phyloP scores from a whole-genome alignment of 441 rosid genomes.

The Erodium texanum region DNA sequence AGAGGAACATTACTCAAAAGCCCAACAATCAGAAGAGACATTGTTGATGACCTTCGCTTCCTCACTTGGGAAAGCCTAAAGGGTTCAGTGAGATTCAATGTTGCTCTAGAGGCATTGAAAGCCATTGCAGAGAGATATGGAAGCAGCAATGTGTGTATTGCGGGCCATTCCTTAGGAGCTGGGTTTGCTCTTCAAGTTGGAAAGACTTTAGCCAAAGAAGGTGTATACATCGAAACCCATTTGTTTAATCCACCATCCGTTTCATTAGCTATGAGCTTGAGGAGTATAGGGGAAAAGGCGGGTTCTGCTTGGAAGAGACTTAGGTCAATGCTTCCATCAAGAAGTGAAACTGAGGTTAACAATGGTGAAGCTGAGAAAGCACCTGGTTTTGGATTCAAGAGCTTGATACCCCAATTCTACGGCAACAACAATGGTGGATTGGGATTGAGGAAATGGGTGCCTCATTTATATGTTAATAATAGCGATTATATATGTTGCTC shows the following conservation, averaged over 20 bases:
- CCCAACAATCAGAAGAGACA: slow-evolving; percentile 66
- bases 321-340: slow-evolving; percentile 63
- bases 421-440: background rate
- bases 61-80: slow-evolving; percentile 90
- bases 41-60: slow-evolving; percentile 87
- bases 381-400: slow-evolving; percentile 39
- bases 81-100: slow-evolving; percentile 77
- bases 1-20: slow-evolving; percentile 80
- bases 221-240: slow-evolving; percentile 68
- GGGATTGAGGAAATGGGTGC: slow-evolving; percentile 49
- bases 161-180: slow-evolving; percentile 94
- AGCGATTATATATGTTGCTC: slow-evolving; percentile 86
- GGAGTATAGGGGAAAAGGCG: slow-evolving; percentile 72
- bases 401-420: slow-evolving; percentile 36
- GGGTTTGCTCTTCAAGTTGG: slow-evolving; percentile 90
- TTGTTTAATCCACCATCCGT: slow-evolving; percentile 82
- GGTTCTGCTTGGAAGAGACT: slow-evolving; percentile 63
- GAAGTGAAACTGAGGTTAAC: slow-evolving; percentile 20
- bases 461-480: slow-evolving; percentile 80
- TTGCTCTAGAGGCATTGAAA: slow-evolving; percentile 50
- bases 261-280: slow-evolving; percentile 73
- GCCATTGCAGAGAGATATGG: slow-evolving; percentile 54
- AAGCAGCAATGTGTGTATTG: slow-evolving; percentile 63
- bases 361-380: slow-evolving; percentile 17
- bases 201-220: slow-evolving; percentile 75